A percentile compares a stretch with the other conserved stretches of the same genome.
phyloP scores from a whole-genome alignment of 177 flowering plant genomes.

The Tripterygium wilfordii region DNA sequence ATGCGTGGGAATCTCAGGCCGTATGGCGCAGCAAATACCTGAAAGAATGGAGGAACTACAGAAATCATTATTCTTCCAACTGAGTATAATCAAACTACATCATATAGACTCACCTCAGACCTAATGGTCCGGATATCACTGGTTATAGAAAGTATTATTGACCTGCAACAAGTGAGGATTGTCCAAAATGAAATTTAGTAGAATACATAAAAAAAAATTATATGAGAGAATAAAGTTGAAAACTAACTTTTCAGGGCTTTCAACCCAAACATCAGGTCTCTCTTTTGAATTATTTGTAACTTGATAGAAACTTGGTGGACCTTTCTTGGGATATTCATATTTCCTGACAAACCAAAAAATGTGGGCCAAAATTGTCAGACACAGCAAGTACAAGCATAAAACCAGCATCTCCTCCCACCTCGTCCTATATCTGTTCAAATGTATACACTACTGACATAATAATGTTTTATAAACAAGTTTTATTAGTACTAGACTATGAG shows the following conservation, averaged over 20 bases:
- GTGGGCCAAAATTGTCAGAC: not conserved
- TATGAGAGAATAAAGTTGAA: not conserved
- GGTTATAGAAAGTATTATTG: conserved; percentile 78
- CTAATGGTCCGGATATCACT: conserved; percentile 94
- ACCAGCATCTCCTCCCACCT: too few species aligned
- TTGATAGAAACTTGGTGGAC: conserved; percentile 78
- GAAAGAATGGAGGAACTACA: not conserved
- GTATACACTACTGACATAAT: too few species aligned
- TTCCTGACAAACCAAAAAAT: conserved; percentile 41
- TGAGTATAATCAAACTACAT: not conserved
- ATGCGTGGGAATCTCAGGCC: conserved; percentile 95
- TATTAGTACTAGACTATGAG: too few species aligned
- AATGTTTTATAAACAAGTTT: too few species aligned
- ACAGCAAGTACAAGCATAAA: too few species aligned
- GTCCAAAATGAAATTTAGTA: too few species aligned
- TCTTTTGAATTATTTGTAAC: conserved; percentile 90
- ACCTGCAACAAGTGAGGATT: conserved; percentile 33
- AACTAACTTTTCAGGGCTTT: conserved; percentile 92
- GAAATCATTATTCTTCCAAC: not conserved
- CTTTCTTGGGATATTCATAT: conserved; percentile 78
- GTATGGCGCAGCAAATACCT: conserved; percentile 98
- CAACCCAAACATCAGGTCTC: conserved; percentile 99
- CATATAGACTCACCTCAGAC: conserved; percentile 53
- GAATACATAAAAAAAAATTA: not conserved
- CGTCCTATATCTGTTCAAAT: too few species aligned